Evolutionary conservation across 2,329 filamentous ascomycete genomes (phyloP), one percentile per base, ranked within the genome.

Genomic region (Simplicillium sp.): DNA sequence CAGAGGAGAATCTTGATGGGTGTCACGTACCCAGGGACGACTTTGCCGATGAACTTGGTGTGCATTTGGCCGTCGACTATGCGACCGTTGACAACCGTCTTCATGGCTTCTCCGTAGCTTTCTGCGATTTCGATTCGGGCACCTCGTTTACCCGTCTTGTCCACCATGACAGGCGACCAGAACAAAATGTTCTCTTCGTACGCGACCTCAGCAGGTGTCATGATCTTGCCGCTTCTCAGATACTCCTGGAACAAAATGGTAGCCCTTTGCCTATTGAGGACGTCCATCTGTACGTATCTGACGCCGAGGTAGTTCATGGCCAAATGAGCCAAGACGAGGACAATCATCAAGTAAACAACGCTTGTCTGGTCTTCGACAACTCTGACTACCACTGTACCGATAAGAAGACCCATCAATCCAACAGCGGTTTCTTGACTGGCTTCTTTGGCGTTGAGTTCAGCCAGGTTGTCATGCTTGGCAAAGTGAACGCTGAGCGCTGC

Each of bases 371-470:
- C 78, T 39, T 84, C 77, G 16, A 96, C 77, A 47, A 76, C 68
- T 29, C 84, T 83, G 14, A 97, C 85, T 12, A 95, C 80, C 2
- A 94, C 45, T 37, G 82, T 92, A 1, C 92, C 92, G 12, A 75
- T 77, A 39, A 95, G 71, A 76, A 97, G 88, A 2, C 92, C 92
- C 29, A 95, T 46, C 18, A 97, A 70, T 2, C 87, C 90, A 42
- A 98, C 86, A 15, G 95, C 80, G 0, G 90, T 97, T 63, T 97
- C 92, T 64, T 97, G 92, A 49, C 86, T 94, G 11, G 88, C 88
- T 58, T 97, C 90, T 73, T 95, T 81, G 42, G 90, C 89, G 63
- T 96, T 97, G 42, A 98, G 71, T 60, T 97, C 90, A 2, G 87
- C 90, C 35, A 97, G 65, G 58, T 96, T 97, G 31, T 87, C 86